Percentiles rank a stretch among this genome's conserved stretches.
Conservation (phyloP, 495 filamentous ascomycete genomes). For the Aspergillus steynii region DNA sequence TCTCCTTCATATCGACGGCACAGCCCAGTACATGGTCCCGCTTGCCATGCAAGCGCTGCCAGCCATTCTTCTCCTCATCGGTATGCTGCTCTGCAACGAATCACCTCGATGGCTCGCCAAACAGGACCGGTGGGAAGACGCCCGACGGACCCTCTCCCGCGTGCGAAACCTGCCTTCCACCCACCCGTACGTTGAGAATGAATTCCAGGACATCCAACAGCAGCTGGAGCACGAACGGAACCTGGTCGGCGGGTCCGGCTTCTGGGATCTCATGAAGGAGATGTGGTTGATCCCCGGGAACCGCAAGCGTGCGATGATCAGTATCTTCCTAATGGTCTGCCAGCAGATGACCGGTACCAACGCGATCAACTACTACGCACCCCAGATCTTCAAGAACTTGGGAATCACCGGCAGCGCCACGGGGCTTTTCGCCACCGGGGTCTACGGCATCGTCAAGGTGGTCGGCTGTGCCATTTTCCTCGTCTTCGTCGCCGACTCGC, state of each 20-base stretch:
- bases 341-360: constrained; percentile 72
- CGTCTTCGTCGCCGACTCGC: constrained; percentile 68
- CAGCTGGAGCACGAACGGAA: constrained; percentile 71
- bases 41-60: constrained; percentile 67
- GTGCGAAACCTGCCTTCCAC: constrained; percentile 53
- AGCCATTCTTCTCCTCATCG: constrained; percentile 57
- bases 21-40: constrained; percentile 64
- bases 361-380: constrained; percentile 71
- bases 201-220: constrained; percentile 61
- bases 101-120: constrained; percentile 71
- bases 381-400: constrained; percentile 66
- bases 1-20: constrained; percentile 51
- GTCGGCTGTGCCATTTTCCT: constrained; percentile 62
- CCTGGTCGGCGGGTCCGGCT: constrained; percentile 59
- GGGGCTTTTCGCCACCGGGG: constrained; percentile 53
- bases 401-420: constrained; percentile 47
- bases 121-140: constrained; percentile 69
- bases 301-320: constrained; percentile 58
- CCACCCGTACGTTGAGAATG: constrained; percentile 65
- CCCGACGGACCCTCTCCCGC: constrained; percentile 52
- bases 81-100: constrained; percentile 64
- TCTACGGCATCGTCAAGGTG: constrained; percentile 58
- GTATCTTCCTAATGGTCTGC: constrained; percentile 65
- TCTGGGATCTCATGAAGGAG: constrained; percentile 67
- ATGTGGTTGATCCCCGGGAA: constrained; percentile 70